Conservation (phyloP, 345 rosid genomes). For the Camelina sativa region DNA sequence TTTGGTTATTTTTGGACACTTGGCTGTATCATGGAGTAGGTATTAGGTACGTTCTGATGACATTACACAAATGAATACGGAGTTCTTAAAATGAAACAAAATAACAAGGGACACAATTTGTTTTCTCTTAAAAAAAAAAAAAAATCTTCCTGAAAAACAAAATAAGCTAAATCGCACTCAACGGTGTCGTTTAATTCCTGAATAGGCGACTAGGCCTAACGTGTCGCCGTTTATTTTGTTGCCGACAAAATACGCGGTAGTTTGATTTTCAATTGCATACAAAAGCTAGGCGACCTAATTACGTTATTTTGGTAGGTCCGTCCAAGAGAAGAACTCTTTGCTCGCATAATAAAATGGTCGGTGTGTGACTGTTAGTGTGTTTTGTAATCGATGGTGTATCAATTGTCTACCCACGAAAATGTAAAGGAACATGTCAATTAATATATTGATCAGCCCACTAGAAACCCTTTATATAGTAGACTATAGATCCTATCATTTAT, state of each 20-base stretch:
- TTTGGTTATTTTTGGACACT: slow-evolving; percentile 5
- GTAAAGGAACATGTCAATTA: slow-evolving; percentile 20
- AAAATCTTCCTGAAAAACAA: not conserved
- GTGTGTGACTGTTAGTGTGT: slow-evolving; percentile 23
- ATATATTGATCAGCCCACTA: slow-evolving; percentile 28
- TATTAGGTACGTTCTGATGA: slow-evolving; percentile 9
- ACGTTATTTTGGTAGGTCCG: slow-evolving; percentile 34
- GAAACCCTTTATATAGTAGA: slow-evolving; percentile 20
- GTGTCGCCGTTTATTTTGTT: slow-evolving; percentile 37
- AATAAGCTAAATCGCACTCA: not conserved
- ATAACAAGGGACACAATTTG: not conserved
- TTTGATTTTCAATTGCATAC: slow-evolving; percentile 21
- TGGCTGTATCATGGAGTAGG: slow-evolving; percentile 32
- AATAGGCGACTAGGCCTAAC: not conserved
- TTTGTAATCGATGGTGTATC: slow-evolving; percentile 17
- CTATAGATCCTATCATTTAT: slow-evolving; percentile 6
- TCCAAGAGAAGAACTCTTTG: not conserved
- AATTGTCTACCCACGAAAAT: slow-evolving; percentile 7
- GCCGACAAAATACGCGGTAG: slow-evolving; percentile 42
- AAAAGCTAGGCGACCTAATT: slow-evolving; percentile 30
- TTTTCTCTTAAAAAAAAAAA: not conserved
- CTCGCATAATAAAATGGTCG: slow-evolving; percentile 29
- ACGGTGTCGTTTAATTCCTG: not conserved
- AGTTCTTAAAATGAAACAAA: not conserved
- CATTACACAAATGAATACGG: not conserved